Percentiles rank a stretch among this genome's conserved stretches.
phyloP scores from a whole-genome alignment of 768 basidiomycete species.

The Suillus alpinus region DNA sequence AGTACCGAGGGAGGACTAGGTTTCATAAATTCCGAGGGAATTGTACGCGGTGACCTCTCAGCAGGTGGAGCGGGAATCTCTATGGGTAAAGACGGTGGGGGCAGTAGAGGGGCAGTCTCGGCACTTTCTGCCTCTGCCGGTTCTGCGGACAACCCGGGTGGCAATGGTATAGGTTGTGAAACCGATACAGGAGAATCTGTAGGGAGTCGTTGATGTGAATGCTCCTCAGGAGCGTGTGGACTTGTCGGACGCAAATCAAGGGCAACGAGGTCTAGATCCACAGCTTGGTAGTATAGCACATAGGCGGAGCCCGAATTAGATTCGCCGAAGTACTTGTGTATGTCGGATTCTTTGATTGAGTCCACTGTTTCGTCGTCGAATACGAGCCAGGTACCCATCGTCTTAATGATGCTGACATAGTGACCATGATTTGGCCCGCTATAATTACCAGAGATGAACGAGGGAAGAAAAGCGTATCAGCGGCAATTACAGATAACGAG shows the following conservation, averaged over 20 bases:
- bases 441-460: constrained; percentile 15
- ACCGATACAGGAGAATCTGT: constrained; percentile 25
- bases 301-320: constrained; percentile 86
- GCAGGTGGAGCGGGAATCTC: constrained; percentile 11
- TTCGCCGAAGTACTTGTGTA: constrained; percentile 94
- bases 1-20: constrained; percentile 12
- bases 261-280: constrained; percentile 71
- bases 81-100: constrained; percentile 21
- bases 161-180: constrained; percentile 25
- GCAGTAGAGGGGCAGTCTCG: constrained; percentile 13
- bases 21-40: constrained; percentile 17
- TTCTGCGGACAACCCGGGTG: constrained; percentile 36
- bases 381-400: constrained; percentile 79
- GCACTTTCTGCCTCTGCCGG: constrained; percentile 14
- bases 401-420: constrained; percentile 93
- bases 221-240: constrained; percentile 19
- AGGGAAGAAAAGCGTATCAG: constrained; percentile 16
- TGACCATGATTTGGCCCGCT: constrained; percentile 99
- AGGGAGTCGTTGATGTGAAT: constrained; percentile 11
- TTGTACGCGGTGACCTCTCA: constrained; percentile 24
- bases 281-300: constrained; percentile 95
- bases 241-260: constrained; percentile 57
- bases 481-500: constrained; percentile 4
- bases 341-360: constrained; percentile 83
- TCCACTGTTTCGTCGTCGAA: constrained; percentile 97